Evolutionary conservation across 2,329 filamentous ascomycete genomes (phyloP), one percentile per base, ranked within the genome.

Genomic region (Hortaea werneckii): DNA sequence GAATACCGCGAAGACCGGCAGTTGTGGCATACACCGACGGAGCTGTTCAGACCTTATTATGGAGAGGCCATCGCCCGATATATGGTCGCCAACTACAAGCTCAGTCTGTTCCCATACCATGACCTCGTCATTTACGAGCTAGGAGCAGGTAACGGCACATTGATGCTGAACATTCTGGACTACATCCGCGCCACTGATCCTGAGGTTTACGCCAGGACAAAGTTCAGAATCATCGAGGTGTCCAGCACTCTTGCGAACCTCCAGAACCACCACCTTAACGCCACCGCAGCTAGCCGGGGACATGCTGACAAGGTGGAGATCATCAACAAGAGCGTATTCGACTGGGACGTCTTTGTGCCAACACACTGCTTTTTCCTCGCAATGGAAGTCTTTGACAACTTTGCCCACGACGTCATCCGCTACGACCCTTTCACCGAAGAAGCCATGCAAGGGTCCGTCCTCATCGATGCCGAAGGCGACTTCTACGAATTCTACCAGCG

Each of bases 101-200:
- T 95, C 63, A 87, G 86, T 39, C 79, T 87, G 46, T 96, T 92
- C 64, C 92, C 92, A 2, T 95, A 96, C 72, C 83, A 95, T 67
- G 92, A 98, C 67, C 78, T 98, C 43, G 86, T 94, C 58, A 94
- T 98, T 65, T 98, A 95, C 76, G 92, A 98, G 66, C 94, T 98
- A 84, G 92, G 92, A 43, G 92, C 92, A 35, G 92, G 92, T 58
- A 90, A 95, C 59, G 92, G 92, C 51, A 98, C 94, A 0, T 78
- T 98, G 62, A 98, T 98, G 92, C 76, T 92, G 62, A 98, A 98
- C 66, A 89, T 98, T 47, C 77, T 98, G 50, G 90, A 98, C 72
- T 95, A 94, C 67, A 94, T 98, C 64, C 85, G 89, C 51, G 83
- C 86, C 54, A 76, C 82, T 39, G 86, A 96, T 58, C 87, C 89